Percentiles rank a stretch among this genome's conserved stretches.
Evolutionary conservation across 2,329 filamentous ascomycete genomes (phyloP).

Genomic region (Penicillium thymicola): DNA sequence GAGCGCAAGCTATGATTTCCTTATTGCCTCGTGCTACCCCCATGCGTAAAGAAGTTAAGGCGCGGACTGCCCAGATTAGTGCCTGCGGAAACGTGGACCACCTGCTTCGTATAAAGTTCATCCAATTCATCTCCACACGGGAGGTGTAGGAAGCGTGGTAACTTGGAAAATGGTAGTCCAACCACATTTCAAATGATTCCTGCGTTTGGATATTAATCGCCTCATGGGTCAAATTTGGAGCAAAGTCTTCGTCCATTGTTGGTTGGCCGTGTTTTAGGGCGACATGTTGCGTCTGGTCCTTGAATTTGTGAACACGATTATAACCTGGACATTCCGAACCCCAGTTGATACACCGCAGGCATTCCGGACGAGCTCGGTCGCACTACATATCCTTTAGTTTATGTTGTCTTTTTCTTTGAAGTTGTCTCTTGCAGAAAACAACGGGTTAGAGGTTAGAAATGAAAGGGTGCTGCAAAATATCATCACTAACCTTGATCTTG

Average conservation of each 20-base stretch:
- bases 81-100: not conserved
- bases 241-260: not conserved
- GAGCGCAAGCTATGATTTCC: not conserved
- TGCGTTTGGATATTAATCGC: not conserved
- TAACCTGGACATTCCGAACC: not conserved
- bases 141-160: not conserved
- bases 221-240: not conserved
- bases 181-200: not conserved
- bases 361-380: not conserved
- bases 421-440: not conserved
- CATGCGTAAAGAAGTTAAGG: not conserved
- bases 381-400: not conserved
- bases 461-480: not conserved
- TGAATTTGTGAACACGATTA: not conserved
- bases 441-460: not conserved
- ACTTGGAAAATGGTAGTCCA: not conserved
- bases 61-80: not conserved
- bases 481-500: not conserved
- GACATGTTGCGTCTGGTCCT: not conserved
- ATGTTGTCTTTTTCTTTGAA: not conserved
- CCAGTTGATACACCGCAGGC: not conserved
- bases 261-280: not conserved
- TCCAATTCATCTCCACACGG: not conserved
- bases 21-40: not conserved
- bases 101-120: not conserved